These are phyloP conservation scores for Aquilaria sinensis DNA, from an alignment of 345 rosid species.

Conservation along the genomic window DNA sequence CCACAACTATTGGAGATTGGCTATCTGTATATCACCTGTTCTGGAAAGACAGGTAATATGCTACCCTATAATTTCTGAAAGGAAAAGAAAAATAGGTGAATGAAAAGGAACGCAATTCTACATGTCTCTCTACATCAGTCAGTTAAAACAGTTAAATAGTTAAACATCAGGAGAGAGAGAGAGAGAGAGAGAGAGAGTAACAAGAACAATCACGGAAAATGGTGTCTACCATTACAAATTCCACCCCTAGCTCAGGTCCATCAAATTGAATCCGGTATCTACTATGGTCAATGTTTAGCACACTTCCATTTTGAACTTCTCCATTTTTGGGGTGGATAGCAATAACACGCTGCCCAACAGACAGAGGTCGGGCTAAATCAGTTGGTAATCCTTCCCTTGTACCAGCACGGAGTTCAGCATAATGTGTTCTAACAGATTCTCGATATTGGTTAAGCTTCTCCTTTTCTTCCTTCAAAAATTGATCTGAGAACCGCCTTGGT, in stretches of 20 bases:
- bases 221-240: slow-evolving; percentile 59
- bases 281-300: slow-evolving; percentile 61
- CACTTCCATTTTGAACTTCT: slow-evolving; percentile 71
- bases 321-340: slow-evolving; percentile 65
- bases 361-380: slow-evolving; percentile 72
- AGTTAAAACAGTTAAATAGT: no score
- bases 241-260: slow-evolving; percentile 57
- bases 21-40: no score
- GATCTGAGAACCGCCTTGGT: slow-evolving; percentile 74
- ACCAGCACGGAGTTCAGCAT: slow-evolving; percentile 61
- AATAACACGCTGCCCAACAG: slow-evolving; percentile 67
- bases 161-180: no score
- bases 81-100: neutral
- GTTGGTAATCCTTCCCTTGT: slow-evolving; percentile 74
- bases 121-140: no score
- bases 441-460: slow-evolving; percentile 67
- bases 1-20: no score
- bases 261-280: slow-evolving; percentile 64
- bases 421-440: slow-evolving; percentile 72
- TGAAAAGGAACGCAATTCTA: no score
- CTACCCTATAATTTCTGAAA: neutral
- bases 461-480: slow-evolving; percentile 75
- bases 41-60: no score
- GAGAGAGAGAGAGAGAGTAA: no score
- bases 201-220: neutral